Base-by-base conservation (phyloP, 257 asterid genomes). In the Solanum lycopersicoides region DNA sequence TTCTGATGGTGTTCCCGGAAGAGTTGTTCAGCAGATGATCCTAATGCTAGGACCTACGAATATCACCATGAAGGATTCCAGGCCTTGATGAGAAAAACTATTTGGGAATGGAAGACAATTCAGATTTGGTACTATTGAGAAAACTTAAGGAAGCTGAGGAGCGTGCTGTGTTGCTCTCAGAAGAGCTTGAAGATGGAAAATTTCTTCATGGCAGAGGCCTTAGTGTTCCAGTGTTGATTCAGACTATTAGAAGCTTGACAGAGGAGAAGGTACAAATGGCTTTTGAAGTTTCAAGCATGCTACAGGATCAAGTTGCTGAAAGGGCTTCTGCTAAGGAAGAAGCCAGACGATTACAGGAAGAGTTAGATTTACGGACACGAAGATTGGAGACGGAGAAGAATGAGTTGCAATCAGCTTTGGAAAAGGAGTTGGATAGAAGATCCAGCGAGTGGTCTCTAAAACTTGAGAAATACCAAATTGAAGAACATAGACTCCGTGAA, bases 401-500 rank as follows among this genome's bases (percentile, higher is more conserved):
- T 44, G 99, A 97, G 89, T 74, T 94, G 88, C 98, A 97, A 91
- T 88, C 91, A n/a, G 87, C 94, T 41, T 93, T 97, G 63, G 99
- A 97, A 89, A 94, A 92, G 89, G 99, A 97, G 86, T 88, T 97
- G 89, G 99, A 97, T 87, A 92, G 99, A 90, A 94, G 99, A 91
- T 96, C 99, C 39, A 90, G 82, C 50, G 99, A 97, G 83, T 96
- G 99, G 99, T 93, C 97, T 20, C 89, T 83, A 86, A 97, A 95
- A 91, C 97, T 95, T 72, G 98, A 97, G 90, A 97, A 92, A 89
- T 94, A 95, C 88, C 96, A 95, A 90, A 88, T 92, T 37, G 99
- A 94, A 94, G 99, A 97, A 88, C 97, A 94, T 56, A 92, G 98
- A 92, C 99, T 97, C 88, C 93, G 99, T 63, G 99, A 97, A 89